Conservation (phyloP, 805 yeast genomes). For the Candida fluviatilis region DNA sequence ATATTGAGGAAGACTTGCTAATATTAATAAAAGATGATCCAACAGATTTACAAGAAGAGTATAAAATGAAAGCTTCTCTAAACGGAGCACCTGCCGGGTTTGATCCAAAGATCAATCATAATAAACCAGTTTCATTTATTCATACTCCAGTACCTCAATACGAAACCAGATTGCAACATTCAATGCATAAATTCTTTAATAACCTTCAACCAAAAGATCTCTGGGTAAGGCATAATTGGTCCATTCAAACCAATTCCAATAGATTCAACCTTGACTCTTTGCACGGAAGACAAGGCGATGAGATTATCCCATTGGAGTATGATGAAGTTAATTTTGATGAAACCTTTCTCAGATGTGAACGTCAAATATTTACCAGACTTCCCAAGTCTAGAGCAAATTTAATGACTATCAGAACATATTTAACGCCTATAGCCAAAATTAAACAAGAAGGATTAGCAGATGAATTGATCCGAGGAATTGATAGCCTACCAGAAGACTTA, state of each 20-base stretch:
- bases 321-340: constrained; percentile 33
- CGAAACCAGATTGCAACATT: constrained; percentile 45
- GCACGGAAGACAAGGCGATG: constrained; percentile 31
- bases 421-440: constrained; percentile 25
- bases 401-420: constrained; percentile 36
- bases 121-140: constrained; percentile 52
- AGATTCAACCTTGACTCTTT: constrained; percentile 25
- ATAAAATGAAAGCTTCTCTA: constrained; percentile 51
- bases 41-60: constrained; percentile 46
- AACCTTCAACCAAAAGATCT: constrained; percentile 49
- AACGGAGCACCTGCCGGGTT: constrained; percentile 73
- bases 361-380: constrained; percentile 34
- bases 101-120: constrained; percentile 52
- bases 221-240: constrained; percentile 68
- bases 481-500: constrained; percentile 33
- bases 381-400: constrained; percentile 31
- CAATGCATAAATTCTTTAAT: constrained; percentile 67
- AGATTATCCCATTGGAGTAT: constrained; percentile 14
- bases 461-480: constrained; percentile 30
- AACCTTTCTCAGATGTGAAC: constrained; percentile 32
- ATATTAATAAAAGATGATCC: constrained; percentile 44
- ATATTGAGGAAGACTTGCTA: constrained; percentile 63
- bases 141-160: constrained; percentile 76
- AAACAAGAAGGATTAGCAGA: constrained; percentile 30
- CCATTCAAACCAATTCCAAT: constrained; percentile 55